Evolutionary conservation across 2,329 filamentous ascomycete genomes (phyloP).

Genomic region (Sporothrix schenckii): DNA sequence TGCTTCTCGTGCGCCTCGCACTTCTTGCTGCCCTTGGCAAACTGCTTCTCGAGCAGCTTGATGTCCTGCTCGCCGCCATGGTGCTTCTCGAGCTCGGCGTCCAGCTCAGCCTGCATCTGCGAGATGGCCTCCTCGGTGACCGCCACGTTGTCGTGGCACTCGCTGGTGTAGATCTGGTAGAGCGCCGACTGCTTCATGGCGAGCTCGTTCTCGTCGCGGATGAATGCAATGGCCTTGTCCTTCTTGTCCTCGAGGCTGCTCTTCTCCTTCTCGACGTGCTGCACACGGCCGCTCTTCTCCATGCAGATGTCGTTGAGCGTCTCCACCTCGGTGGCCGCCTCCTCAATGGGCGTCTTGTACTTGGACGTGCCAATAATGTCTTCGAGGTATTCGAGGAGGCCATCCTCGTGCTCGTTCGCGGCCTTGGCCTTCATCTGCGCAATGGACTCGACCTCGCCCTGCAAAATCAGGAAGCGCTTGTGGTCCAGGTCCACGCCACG

Average conservation of each 20-base stretch:
- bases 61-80: constrained; percentile 87
- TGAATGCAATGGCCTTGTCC: constrained; percentile 84
- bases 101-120: constrained; percentile 86
- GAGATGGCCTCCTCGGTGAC: constrained; percentile 87
- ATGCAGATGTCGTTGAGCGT: constrained; percentile 90
- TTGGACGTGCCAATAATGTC: constrained; percentile 99
- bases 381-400: constrained; percentile 92
- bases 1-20: constrained; percentile 82
- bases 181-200: constrained; percentile 85
- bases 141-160: constrained; percentile 84
- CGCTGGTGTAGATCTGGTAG: constrained; percentile 87
- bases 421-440: constrained; percentile 99
- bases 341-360: constrained; percentile 96
- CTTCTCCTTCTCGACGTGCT: constrained; percentile 98
- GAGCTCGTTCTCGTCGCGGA: constrained; percentile 92
- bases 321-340: constrained; percentile 87
- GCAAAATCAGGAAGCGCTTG: constrained; percentile 95
- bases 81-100: constrained; percentile 88
- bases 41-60: constrained; percentile 83
- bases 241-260: constrained; percentile 93
- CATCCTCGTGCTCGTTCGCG: constrained; percentile 91
- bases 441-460: constrained; percentile 97
- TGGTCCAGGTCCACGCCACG: constrained; percentile 94
- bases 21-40: constrained; percentile 79
- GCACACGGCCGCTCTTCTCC: constrained; percentile 92